A percentile compares a stretch with the other conserved stretches of the same genome.
phyloP scores from a whole-genome alignment of 495 filamentous ascomycete species.

The Collariella sp. region DNA sequence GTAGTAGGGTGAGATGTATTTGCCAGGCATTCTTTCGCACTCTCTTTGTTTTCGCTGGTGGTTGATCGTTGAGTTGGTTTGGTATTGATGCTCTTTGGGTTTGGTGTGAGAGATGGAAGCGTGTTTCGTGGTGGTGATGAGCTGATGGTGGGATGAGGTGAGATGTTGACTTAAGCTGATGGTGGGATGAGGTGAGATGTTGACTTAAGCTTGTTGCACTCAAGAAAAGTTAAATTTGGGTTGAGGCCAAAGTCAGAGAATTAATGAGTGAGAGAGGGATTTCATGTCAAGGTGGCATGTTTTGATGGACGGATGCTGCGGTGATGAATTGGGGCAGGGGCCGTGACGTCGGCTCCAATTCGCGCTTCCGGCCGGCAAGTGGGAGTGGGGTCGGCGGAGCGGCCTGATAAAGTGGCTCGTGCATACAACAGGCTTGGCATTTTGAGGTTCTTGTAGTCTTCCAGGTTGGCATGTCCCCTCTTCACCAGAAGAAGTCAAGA shows the following conservation, averaged over 20 bases:
- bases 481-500: no score
- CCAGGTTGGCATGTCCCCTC: neutral
- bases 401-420: neutral
- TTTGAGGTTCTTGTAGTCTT: neutral
- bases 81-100: neutral
- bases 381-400: neutral
- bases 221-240: no score
- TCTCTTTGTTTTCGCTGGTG: neutral
- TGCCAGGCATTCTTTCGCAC: neutral
- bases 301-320: neutral
- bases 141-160: no score
- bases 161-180: no score
- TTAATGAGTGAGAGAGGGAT: neutral
- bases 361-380: neutral
- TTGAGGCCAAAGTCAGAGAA: neutral
- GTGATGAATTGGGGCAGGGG: neutral
- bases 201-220: no score
- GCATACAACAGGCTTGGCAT: neutral
- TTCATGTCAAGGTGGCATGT: neutral
- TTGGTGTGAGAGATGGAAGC: neutral
- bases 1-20: slow-evolving; percentile 30
- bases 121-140: no score
- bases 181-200: no score
- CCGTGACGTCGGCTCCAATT: neutral
- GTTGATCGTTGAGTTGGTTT: neutral